Conservation (phyloP, 2,329 filamentous ascomycete species). For the Pseudogymnoascus sp. region DNA sequence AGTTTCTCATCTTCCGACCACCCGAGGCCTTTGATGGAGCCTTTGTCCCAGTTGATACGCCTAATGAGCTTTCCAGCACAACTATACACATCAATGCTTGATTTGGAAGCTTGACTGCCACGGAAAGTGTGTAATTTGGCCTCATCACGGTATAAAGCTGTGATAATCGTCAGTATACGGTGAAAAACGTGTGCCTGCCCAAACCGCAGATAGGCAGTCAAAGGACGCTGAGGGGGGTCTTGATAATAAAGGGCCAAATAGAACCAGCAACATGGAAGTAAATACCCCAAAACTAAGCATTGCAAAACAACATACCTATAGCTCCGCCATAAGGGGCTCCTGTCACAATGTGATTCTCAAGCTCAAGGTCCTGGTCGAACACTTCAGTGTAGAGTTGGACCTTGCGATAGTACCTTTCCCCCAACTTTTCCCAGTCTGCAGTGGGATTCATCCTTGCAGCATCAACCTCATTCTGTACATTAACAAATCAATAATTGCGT, state of each 20-base stretch:
- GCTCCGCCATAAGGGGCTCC: slow-evolving; percentile 92
- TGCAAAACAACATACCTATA: slow-evolving; percentile 57
- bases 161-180: slow-evolving; percentile 24
- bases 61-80: slow-evolving; percentile 83
- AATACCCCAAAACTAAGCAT: neutral
- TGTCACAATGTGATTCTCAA: slow-evolving; percentile 87
- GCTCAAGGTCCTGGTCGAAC: slow-evolving; percentile 86
- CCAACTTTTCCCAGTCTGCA: slow-evolving; percentile 89
- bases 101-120: slow-evolving; percentile 62
- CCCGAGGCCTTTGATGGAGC: slow-evolving; percentile 75
- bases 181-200: neutral
- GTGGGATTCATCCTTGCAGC: slow-evolving; percentile 23
- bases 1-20: slow-evolving; percentile 96
- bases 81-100: slow-evolving; percentile 89
- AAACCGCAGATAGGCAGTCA: neutral
- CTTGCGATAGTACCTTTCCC: slow-evolving; percentile 92
- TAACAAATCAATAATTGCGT: neutral
- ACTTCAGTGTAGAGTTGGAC: slow-evolving; percentile 85
- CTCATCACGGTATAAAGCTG: slow-evolving; percentile 84
- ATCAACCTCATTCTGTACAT: slow-evolving; percentile 4
- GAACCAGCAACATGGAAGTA: neutral
- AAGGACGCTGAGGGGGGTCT: neutral
- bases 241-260: neutral
- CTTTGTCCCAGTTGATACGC: slow-evolving; percentile 85
- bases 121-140: slow-evolving; percentile 74